Evolutionary conservation across 2,329 filamentous ascomycete species (phyloP).

Genomic region (Aureobasidium sp.): DNA sequence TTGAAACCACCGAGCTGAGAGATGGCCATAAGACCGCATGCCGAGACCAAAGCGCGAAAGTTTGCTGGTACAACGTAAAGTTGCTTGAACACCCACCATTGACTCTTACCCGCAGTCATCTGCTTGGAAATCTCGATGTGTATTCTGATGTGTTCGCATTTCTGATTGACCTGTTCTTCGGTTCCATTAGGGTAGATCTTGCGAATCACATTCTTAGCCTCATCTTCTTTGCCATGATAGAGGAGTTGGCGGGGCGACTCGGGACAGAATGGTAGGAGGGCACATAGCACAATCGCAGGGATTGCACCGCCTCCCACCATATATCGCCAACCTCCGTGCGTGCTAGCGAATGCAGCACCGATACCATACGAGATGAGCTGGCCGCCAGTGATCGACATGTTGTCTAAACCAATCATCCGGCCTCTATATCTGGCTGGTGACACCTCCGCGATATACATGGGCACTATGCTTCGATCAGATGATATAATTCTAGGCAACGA

Average conservation of each 20-base stretch:
- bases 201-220: constrained; percentile 29
- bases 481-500: background rate
- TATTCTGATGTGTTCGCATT: constrained; percentile 22
- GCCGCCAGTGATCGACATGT: constrained; percentile 33
- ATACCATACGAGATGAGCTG: constrained; percentile 26
- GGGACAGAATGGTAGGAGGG: constrained; percentile 39
- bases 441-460: constrained; percentile 43
- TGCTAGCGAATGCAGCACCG: constrained; percentile 27
- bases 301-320: constrained; percentile 43
- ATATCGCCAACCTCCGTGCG: constrained; percentile 39
- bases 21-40: constrained; percentile 24
- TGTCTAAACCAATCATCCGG: constrained; percentile 42
- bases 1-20: background rate
- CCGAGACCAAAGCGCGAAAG: constrained; percentile 31
- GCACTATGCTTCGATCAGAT: background rate
- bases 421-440: constrained; percentile 44
- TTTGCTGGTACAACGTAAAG: constrained; percentile 29
- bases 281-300: constrained; percentile 38
- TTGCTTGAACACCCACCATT: constrained; percentile 24
- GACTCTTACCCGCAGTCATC: constrained; percentile 23
- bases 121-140: constrained; percentile 18
- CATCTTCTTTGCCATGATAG: constrained; percentile 24
- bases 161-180: constrained; percentile 21
- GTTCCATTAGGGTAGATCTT: constrained; percentile 27
- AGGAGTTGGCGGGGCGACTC: constrained; percentile 43